Evolutionary conservation across 2,329 filamentous ascomycete genomes (phyloP).

Genomic region (Penicillium verrucosum): DNA sequence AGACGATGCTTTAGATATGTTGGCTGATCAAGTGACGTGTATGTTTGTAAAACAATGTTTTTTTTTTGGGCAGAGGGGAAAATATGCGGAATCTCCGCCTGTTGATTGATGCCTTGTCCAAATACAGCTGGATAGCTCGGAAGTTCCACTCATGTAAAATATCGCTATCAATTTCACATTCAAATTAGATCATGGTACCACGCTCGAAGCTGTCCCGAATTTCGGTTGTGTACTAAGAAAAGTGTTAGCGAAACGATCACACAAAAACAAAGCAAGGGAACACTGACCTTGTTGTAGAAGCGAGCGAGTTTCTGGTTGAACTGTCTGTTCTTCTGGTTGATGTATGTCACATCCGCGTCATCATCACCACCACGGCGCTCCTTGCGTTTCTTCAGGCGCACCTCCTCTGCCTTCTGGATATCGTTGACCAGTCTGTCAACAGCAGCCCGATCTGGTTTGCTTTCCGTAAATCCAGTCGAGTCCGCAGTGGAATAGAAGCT

Average conservation of each 20-base stretch:
- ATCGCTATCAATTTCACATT: constrained; percentile 18
- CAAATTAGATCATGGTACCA: constrained; percentile 80
- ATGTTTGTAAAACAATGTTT: constrained; percentile 2
- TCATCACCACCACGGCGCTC: constrained; percentile 79
- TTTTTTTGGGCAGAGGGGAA: neutral
- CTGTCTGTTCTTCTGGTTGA: constrained; percentile 99
- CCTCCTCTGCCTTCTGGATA: constrained; percentile 82
- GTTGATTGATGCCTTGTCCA: constrained; percentile 1
- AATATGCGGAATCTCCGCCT: constrained; percentile 5
- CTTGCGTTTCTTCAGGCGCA: constrained; percentile 77
- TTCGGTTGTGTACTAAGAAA: constrained; percentile 74
- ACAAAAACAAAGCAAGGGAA: neutral
- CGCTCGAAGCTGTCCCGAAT: constrained; percentile 97
- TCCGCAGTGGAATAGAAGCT: constrained; percentile 88
- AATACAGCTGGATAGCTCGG: neutral
- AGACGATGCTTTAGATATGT: constrained; percentile 69
- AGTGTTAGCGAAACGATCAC: constrained; percentile 16
- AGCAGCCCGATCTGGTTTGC: constrained; percentile 80
- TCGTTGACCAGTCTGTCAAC: constrained; percentile 86
- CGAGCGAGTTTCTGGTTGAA: constrained; percentile 96
- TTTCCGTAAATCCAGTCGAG: constrained; percentile 74
- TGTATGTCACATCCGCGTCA: constrained; percentile 91
- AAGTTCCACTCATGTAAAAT: constrained; percentile 20
- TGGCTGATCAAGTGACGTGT: neutral
- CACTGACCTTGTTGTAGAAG: constrained; percentile 83